Percentiles rank a stretch among this genome's conserved stretches.
Evolutionary conservation across 768 basidiomycete species (phyloP).

Genomic region (Grammothele lineata): DNA sequence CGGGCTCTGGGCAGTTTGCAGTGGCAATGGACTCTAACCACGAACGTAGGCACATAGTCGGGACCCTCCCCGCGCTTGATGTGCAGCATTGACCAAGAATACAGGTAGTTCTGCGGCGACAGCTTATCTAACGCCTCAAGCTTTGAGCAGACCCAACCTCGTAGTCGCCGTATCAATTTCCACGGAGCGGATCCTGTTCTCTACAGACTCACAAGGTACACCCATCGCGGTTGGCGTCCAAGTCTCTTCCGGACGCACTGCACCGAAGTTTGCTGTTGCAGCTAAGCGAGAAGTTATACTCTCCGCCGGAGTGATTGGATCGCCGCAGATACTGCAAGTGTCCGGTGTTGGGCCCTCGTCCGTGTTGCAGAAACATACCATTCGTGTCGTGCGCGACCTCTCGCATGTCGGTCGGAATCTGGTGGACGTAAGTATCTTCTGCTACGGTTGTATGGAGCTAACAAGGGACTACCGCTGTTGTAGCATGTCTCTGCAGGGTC

Average conservation of each 20-base stretch:
- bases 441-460: no score
- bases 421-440: constrained; percentile 34
- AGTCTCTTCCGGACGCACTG: constrained; percentile 35
- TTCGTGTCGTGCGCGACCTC: constrained; percentile 41
- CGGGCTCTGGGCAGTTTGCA: no score
- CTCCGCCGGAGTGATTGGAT: constrained; percentile 45
- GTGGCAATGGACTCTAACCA: no score
- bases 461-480: no score
- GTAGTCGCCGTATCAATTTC: constrained; percentile 46
- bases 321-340: constrained; percentile 50
- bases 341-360: constrained; percentile 56
- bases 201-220: constrained; percentile 31
- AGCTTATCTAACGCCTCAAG: constrained; percentile 22
- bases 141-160: constrained; percentile 23
- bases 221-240: constrained; percentile 40
- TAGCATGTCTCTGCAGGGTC: constrained; percentile 45
- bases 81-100: no score
- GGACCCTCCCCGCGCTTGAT: no score
- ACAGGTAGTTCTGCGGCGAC: constrained; percentile 24
- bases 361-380: constrained; percentile 39
- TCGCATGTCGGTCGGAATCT: constrained; percentile 59
- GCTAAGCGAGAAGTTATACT: constrained; percentile 55
- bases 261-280: constrained; percentile 36
- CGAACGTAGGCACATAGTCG: no score
- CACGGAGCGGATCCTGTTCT: constrained; percentile 52